Percentiles rank a stretch among this genome's conserved stretches.
Conservation (phyloP, 169 alveolate species). For the Perkinsus olseni region DNA sequence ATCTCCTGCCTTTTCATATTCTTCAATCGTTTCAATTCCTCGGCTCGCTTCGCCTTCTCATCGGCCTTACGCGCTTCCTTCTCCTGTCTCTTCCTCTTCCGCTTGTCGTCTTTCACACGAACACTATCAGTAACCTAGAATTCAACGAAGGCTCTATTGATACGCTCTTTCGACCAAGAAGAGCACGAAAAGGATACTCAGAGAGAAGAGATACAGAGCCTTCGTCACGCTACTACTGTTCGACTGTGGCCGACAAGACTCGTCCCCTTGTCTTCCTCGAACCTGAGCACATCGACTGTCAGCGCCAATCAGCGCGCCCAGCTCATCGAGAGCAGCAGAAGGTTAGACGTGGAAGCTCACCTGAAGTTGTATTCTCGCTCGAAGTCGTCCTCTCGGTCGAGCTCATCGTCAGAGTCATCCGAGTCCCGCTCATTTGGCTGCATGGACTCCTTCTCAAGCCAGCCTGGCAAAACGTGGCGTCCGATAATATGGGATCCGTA, state of each 20-base stretch:
- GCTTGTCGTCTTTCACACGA: not conserved
- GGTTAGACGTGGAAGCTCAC: not conserved
- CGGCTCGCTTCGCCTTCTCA: not conserved
- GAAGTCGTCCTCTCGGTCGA: not conserved
- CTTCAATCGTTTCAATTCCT: not conserved
- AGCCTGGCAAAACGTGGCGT: not conserved
- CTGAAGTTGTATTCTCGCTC: not conserved
- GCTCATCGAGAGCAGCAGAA: not conserved
- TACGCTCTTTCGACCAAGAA: not conserved
- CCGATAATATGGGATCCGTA: too few species aligned
- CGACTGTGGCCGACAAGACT: constrained; percentile 1
- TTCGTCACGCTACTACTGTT: not conserved
- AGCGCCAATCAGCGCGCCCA: not conserved
- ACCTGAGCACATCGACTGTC: not conserved
- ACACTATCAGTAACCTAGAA: not conserved
- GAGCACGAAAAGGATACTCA: too few species aligned
- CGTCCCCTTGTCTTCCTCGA: not conserved
- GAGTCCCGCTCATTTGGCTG: not conserved
- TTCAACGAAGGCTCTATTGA: too few species aligned
- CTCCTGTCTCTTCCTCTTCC: constrained; percentile 2
- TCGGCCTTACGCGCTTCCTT: not conserved
- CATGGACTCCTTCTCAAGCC: not conserved
- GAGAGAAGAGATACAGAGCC: too few species aligned
- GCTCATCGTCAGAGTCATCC: not conserved
- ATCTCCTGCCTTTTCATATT: not conserved